These are phyloP conservation scores for Quaeritorhiza haematococci DNA, from an alignment of 371 early-diverging fungal species.

Conservation along the genomic window DNA sequence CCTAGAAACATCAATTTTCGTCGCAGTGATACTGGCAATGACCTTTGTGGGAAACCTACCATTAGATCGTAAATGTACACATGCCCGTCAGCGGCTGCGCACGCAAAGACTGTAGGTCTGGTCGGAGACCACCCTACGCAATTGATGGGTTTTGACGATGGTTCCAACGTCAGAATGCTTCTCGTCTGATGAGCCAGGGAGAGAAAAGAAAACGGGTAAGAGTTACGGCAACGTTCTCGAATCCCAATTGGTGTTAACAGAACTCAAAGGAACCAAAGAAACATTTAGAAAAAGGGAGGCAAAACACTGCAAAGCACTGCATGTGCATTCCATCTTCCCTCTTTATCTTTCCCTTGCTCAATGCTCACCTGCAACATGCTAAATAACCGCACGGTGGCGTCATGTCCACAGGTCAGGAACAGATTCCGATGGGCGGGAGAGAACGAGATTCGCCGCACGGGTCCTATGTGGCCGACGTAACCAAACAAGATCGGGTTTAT, in stretches of 20 bases:
- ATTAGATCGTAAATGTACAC: constrained; percentile 35
- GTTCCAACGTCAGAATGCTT: constrained; percentile 30
- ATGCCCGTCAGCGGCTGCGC: constrained; percentile 20
- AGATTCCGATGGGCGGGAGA: constrained; percentile 36
- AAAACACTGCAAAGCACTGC: neutral
- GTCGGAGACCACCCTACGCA: constrained; percentile 30
- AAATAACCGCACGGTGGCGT: constrained; percentile 28
- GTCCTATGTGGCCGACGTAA: constrained; percentile 31
- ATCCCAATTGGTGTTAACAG: too few species aligned
- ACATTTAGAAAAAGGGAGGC: neutral
- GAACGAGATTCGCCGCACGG: constrained; percentile 25
- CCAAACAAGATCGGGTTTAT: constrained; percentile 27
- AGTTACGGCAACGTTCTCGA: too few species aligned
- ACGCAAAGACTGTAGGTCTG: constrained; percentile 34
- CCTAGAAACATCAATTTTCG: too few species aligned
- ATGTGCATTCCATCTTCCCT: neutral
- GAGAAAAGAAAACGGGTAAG: neutral
- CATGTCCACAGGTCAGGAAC: constrained; percentile 30
- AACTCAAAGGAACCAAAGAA: too few species aligned
- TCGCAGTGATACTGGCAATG: too few species aligned
- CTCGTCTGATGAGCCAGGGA: constrained; percentile 8
- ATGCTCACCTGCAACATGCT: constrained; percentile 26
- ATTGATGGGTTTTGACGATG: constrained; percentile 15
- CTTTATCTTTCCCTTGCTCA: too few species aligned
- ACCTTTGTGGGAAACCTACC: constrained; percentile 23